Conservation (phyloP, 2,329 filamentous ascomycete genomes). For the Penicillium digitatum region DNA sequence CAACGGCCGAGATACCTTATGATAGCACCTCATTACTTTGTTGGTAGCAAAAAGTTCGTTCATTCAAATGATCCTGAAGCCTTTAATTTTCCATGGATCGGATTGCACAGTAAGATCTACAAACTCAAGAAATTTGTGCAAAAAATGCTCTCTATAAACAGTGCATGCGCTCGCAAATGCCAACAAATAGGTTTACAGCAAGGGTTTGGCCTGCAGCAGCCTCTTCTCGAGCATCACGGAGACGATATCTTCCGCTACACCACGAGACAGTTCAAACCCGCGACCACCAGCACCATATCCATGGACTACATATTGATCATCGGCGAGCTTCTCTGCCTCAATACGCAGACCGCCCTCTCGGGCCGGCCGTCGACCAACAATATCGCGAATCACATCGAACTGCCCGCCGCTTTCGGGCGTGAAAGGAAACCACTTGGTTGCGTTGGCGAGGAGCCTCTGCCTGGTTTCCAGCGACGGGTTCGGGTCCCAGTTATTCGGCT, state of each 20-base stretch:
- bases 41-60: constrained; percentile 32
- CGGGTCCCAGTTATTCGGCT: constrained; percentile 54
- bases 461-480: constrained; percentile 49
- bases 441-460: constrained; percentile 45
- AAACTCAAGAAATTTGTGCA: background rate
- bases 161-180: background rate
- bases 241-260: constrained; percentile 52
- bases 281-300: constrained; percentile 59
- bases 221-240: constrained; percentile 36
- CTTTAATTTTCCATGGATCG: constrained; percentile 9
- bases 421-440: constrained; percentile 42
- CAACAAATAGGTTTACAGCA: constrained; percentile 16
- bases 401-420: constrained; percentile 32
- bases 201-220: constrained; percentile 22
- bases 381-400: constrained; percentile 46
- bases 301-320: constrained; percentile 44
- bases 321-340: constrained; percentile 46
- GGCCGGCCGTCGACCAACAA: constrained; percentile 46
- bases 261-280: constrained; percentile 61
- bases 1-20: constrained; percentile 29
- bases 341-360: constrained; percentile 50
- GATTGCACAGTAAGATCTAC: background rate
- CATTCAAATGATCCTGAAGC: constrained; percentile 20
- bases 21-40: constrained; percentile 28
- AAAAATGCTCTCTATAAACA: background rate